These are phyloP conservation scores for Diutina mesorugosa DNA, from an alignment of 1,139 yeast species.

Conservation along the genomic window DNA sequence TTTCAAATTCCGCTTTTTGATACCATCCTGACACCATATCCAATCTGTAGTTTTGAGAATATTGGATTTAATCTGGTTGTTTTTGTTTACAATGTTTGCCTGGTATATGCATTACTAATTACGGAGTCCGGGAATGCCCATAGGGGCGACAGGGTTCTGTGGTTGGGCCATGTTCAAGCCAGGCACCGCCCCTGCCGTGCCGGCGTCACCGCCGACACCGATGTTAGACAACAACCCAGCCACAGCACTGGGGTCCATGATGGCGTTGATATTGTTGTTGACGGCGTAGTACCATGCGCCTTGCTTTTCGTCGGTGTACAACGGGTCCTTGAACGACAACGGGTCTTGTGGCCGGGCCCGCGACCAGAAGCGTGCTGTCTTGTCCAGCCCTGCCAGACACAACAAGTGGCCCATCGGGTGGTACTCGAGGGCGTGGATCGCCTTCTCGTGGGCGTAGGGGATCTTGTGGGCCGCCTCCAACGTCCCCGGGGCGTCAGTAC, in stretches of 20 bases:
- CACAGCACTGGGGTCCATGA: constrained; percentile 15
- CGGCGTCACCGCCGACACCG: not conserved
- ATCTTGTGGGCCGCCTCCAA: constrained; percentile 48
- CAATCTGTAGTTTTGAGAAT: no score
- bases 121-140: not conserved
- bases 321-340: constrained; percentile 68
- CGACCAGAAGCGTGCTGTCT: constrained; percentile 92
- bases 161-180: not conserved
- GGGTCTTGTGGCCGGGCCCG: constrained; percentile 88
- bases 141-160: not conserved
- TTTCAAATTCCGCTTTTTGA: no score
- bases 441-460: constrained; percentile 90
- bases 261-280: constrained; percentile 52
- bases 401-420: constrained; percentile 90
- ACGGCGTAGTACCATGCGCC: constrained; percentile 68
- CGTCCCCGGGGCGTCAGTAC: constrained; percentile 9
- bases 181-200: not conserved
- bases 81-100: not conserved
- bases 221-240: not conserved
- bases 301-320: constrained; percentile 57
- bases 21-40: no score
- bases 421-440: constrained; percentile 79
- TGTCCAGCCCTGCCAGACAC: constrained; percentile 88
- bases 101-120: not conserved
- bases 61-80: no score